Base-by-base conservation (phyloP, 2,329 filamentous ascomycete genomes). In the Harringtonia lauricola region DNA sequence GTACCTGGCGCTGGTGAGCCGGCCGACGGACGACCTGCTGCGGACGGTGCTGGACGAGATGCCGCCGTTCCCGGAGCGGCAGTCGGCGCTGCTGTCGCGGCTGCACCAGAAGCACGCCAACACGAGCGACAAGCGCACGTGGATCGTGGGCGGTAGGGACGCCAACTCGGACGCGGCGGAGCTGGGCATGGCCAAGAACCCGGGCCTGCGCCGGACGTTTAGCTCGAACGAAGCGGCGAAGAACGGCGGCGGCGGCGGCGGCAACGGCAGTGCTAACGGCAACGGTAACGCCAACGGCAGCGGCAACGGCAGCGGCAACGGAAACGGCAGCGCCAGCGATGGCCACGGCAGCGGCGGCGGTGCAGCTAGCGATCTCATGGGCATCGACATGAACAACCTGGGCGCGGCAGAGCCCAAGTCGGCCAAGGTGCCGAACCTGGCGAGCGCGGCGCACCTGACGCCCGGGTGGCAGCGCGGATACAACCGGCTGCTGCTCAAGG, bases 1-100 rank as follows among this genome's bases (percentile, higher is more conserved):
- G 61, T 98, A 96, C 60, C 71, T 95, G 47, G 80, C 84, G 1
- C 71, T 98, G 49, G 87, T 88, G 17, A 89, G 77, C 29, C 73
- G 94, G 59, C 84, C 87, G 1, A 87, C 86, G 0, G 92, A 98
- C 55, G 89, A 96, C 51, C 74, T 98, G 8, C 71, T 98, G 13
- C 79, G 92, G 41, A 96, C 92, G 0, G 81, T 98, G 7, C 95
- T 89, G 61, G 92, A 98, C 54, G 92, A 98, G 61, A 98, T 98
- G 94, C 92, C 92, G 3, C 89, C 92, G 0, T 98, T 96, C 65
- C 94, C 92, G 0, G 89, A 98, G 61, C 74, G 94, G 47, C 82
- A 94, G 46, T 96, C 92, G 6, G 90, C 92, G 2, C 70, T 98
- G 24, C 71, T 98, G 12, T 95, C 90, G 33, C 77, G 92, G 46